phyloP scores from a whole-genome alignment of 768 basidiomycete species.

The Postia placenta region DNA sequence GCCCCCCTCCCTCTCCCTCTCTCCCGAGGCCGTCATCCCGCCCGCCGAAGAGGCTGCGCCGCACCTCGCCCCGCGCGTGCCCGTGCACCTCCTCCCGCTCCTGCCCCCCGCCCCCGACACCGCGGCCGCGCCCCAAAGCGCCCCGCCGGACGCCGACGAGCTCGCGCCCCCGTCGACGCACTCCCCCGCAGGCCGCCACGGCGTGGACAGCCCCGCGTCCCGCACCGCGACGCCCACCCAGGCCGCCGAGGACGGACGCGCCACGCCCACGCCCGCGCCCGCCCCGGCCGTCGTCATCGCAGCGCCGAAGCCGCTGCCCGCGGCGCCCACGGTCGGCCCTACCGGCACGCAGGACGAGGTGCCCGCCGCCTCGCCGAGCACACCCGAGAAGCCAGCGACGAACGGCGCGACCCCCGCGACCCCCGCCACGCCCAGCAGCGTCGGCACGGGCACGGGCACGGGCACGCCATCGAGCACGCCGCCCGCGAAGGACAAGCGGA shows the following conservation, averaged over 20 bases:
- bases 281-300: neutral
- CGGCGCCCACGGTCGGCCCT: too few relatives aligned
- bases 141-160: neutral
- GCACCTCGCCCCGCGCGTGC: slow-evolving; percentile 5
- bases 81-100: slow-evolving; percentile 1
- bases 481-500: slow-evolving; percentile 14
- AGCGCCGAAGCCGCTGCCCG: neutral
- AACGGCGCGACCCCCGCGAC: slow-evolving; percentile 5
- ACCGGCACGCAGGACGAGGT: neutral
- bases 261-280: neutral
- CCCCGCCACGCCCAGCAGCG: slow-evolving; percentile 6
- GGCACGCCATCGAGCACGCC: slow-evolving; percentile 5
- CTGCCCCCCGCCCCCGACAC: neutral
- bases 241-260: neutral
- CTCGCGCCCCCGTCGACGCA: slow-evolving; percentile 8
- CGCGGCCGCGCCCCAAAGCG: neutral
- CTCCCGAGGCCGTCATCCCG: slow-evolving; percentile 5
- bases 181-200: slow-evolving; percentile 2
- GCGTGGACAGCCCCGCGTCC: neutral
- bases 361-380: slow-evolving; percentile 3
- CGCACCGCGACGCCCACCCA: slow-evolving; percentile 1
- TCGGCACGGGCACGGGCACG: slow-evolving; percentile 1
- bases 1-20: slow-evolving; percentile 1
- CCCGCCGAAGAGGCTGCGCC: slow-evolving; percentile 7
- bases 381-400: slow-evolving; percentile 5